Conservation (phyloP, 805 yeast genomes). For the Blastobotrys parvus region DNA sequence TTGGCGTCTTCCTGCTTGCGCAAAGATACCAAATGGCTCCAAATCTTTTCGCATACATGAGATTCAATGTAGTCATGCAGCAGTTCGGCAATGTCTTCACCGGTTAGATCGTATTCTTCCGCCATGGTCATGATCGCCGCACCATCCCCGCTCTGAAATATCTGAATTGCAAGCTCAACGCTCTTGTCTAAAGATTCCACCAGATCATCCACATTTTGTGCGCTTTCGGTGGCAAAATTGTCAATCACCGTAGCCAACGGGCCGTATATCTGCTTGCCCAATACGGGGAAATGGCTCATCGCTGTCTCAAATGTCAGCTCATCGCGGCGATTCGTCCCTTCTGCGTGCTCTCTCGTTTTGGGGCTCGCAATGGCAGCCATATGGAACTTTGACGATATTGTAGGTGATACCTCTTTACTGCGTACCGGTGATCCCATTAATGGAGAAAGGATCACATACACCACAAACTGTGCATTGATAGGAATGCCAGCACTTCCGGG, state of each 20-base stretch:
- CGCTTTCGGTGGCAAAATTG: slow-evolving; percentile 30
- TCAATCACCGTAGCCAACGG: slow-evolving; percentile 34
- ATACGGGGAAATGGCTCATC: slow-evolving; percentile 32
- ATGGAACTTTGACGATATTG: slow-evolving; percentile 9
- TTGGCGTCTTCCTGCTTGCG: slow-evolving; percentile 20
- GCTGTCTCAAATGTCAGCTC: slow-evolving; percentile 29
- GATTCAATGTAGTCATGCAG: slow-evolving; percentile 65
- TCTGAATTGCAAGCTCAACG: slow-evolving; percentile 27
- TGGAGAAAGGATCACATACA: slow-evolving; percentile 51
- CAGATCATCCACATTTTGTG: slow-evolving; percentile 25
- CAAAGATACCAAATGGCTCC: slow-evolving; percentile 39
- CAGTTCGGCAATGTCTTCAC: slow-evolving; percentile 37
- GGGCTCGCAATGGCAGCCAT: slow-evolving; percentile 2
- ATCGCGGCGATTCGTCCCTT: slow-evolving; percentile 7
- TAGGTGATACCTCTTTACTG: slow-evolving; percentile 13
- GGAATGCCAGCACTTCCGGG: slow-evolving; percentile 55
- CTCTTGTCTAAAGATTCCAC: slow-evolving; percentile 24
- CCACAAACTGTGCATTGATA: slow-evolving; percentile 45
- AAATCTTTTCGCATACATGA: slow-evolving; percentile 56
- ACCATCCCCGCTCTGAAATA: slow-evolving; percentile 28
- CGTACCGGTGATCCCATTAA: slow-evolving; percentile 36
- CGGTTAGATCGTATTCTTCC: slow-evolving; percentile 19
- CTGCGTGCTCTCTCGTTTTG: background rate
- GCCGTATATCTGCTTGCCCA: slow-evolving; percentile 33
- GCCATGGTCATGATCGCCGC: slow-evolving; percentile 20